Conservation (phyloP, 306 rosid species). For the Trichosanthes cucumerina region DNA sequence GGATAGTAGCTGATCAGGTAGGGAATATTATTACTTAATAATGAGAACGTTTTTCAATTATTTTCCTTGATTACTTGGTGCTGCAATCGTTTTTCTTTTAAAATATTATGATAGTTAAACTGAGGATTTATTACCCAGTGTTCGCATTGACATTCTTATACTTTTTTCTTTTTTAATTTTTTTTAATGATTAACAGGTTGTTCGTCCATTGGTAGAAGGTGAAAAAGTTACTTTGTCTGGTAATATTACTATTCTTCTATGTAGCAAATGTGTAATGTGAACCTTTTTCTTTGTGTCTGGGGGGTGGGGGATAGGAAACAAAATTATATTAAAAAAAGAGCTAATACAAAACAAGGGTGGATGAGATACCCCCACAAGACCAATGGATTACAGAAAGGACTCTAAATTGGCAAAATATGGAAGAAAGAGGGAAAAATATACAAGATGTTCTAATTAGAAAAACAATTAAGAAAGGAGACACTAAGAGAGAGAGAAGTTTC, state of each 20-base stretch:
- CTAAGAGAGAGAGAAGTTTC: neutral
- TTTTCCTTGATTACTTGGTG: neutral
- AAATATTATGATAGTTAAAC: neutral
- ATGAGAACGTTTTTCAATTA: neutral
- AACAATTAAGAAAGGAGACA: neutral
- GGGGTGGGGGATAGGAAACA: neutral
- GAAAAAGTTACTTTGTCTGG: slow-evolving; percentile 64
- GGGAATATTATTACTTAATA: slow-evolving; percentile 11
- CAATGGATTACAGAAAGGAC: neutral
- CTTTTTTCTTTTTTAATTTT: neutral
- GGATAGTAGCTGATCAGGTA: slow-evolving; percentile 74
- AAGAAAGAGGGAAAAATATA: no score
- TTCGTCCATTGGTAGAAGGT: slow-evolving; percentile 49
- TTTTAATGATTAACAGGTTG: slow-evolving; percentile 37
- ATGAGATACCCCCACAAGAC: neutral
- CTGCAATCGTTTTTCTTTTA: neutral
- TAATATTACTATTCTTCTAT: slow-evolving; percentile 22
- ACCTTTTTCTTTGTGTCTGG: neutral
- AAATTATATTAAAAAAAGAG: neutral
- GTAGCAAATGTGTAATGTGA: neutral
- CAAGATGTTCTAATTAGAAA: neutral
- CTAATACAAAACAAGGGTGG: neutral
- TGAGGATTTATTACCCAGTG: neutral
- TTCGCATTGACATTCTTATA: neutral
- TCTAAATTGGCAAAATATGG: neutral